A percentile compares a stretch with the other conserved stretches of the same genome.
These are phyloP conservation scores for Phaeosphaeriaceae sp. DNA, from an alignment of 2,329 filamentous ascomycete genomes.

Conservation along the genomic window DNA sequence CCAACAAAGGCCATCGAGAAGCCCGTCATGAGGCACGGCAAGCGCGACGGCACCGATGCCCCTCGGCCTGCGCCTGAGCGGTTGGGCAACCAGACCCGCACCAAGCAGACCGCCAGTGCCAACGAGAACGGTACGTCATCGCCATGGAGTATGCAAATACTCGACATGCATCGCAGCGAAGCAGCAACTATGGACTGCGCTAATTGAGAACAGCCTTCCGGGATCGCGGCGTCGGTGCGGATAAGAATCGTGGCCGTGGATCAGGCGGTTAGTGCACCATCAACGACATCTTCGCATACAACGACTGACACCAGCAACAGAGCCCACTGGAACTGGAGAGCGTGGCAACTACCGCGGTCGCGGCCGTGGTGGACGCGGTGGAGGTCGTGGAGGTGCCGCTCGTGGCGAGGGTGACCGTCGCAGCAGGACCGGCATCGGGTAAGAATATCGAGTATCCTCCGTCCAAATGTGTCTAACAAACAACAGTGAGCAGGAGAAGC, in stretches of 20 bases:
- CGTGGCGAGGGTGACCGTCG: conserved; percentile 67
- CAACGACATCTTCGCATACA: neutral
- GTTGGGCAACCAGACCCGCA: conserved; percentile 36
- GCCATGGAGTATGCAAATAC: neutral
- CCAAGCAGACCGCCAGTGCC: conserved; percentile 66
- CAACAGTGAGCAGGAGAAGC: conserved; percentile 79
- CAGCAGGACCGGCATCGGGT: conserved; percentile 68
- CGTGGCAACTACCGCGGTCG: conserved; percentile 51
- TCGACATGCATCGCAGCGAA: neutral
- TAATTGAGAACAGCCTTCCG: conserved; percentile 74
- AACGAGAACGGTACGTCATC: conserved; percentile 84
- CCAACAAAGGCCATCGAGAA: conserved; percentile 92
- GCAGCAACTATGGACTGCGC: conserved; percentile 12
- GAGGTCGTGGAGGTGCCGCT: conserved; percentile 56
- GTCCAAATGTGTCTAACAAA: conserved; percentile 22
- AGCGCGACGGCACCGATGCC: conserved; percentile 84
- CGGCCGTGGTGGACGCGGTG: conserved; percentile 57
- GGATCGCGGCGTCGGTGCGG: conserved; percentile 81
- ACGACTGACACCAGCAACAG: conserved; percentile 21
- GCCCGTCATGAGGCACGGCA: conserved; percentile 76
- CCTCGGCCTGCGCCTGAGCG: conserved; percentile 57
- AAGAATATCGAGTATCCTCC: conserved; percentile 39
- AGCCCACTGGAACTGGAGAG: conserved; percentile 24
- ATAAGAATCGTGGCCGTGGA: conserved; percentile 79
- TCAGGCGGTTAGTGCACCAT: conserved; percentile 40